Percentiles rank a stretch among this genome's conserved stretches.
Evolutionary conservation across 2,329 filamentous ascomycete genomes (phyloP).

Genomic region (Zarea fungicola): DNA sequence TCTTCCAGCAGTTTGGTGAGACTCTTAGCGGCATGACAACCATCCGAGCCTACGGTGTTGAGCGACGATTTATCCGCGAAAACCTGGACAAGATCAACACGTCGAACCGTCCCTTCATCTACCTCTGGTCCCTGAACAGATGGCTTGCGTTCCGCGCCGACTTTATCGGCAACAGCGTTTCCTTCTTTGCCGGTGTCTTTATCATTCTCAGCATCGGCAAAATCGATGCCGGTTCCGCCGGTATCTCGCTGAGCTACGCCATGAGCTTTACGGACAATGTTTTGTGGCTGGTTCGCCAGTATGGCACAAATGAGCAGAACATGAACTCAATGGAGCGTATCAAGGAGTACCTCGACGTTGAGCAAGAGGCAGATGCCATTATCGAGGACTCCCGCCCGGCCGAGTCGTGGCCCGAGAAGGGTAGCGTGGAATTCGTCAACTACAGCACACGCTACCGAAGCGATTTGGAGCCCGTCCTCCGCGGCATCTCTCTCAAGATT

Average conservation of each 20-base stretch:
- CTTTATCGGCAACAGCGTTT: constrained; percentile 80
- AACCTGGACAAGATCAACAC: constrained; percentile 85
- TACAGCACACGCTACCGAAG: constrained; percentile 87
- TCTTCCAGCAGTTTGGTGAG: constrained; percentile 98
- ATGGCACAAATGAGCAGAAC: constrained; percentile 94
- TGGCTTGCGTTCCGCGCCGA: constrained; percentile 95
- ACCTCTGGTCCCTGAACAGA: constrained; percentile 91
- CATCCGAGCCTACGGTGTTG: constrained; percentile 92
- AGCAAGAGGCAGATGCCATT: constrained; percentile 80
- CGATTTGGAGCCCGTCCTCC: constrained; percentile 83
- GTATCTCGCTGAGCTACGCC: constrained; percentile 90
- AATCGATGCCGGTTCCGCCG: constrained; percentile 86
- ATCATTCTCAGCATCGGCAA: constrained; percentile 76
- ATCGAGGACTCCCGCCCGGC: constrained; percentile 74
- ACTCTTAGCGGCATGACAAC: constrained; percentile 92
- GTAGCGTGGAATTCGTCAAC: constrained; percentile 78
- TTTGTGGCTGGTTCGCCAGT: constrained; percentile 90
- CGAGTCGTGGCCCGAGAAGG: constrained; percentile 77
- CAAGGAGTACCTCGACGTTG: constrained; percentile 94
- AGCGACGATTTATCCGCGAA: constrained; percentile 87
- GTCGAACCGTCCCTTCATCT: constrained; percentile 90
- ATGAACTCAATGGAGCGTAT: constrained; percentile 99
- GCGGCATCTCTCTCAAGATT: constrained; percentile 80
- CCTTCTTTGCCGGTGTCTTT: constrained; percentile 90
- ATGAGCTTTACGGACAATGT: constrained; percentile 97